Percentiles rank a stretch among this genome's conserved stretches.
These are phyloP conservation scores for Marchantia polymorpha DNA, from an alignment of 225 moss, liverwort and hornwort genomes.

Conservation along the genomic window DNA sequence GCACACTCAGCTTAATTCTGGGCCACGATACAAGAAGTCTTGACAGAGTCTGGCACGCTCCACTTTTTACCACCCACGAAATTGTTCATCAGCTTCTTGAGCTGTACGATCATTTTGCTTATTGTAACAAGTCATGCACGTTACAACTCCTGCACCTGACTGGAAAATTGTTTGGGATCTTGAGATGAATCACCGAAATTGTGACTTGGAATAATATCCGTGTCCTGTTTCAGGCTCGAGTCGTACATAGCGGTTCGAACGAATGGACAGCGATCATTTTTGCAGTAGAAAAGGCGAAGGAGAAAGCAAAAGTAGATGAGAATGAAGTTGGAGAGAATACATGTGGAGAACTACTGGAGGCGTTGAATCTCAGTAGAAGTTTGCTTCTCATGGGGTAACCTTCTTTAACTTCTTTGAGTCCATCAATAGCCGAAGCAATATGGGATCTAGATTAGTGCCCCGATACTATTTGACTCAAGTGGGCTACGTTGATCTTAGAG, in stretches of 20 bases:
- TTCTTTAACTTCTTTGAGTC: neutral
- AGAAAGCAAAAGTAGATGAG: constrained; percentile 50
- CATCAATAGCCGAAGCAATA: neutral
- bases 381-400: constrained; percentile 86
- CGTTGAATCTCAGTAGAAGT: constrained; percentile 78
- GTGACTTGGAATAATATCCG: too few relatives aligned
- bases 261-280: constrained; percentile 67
- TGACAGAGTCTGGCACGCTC: too few relatives aligned
- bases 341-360: constrained; percentile 81
- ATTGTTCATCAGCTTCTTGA: too few relatives aligned
- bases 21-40: too few relatives aligned
- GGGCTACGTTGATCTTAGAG: neutral
- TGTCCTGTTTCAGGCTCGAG: constrained; percentile 55
- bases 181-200: too few relatives aligned
- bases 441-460: neutral
- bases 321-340: constrained; percentile 62
- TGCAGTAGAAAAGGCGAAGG: constrained; percentile 53
- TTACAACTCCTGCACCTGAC: too few relatives aligned
- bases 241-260: constrained; percentile 63
- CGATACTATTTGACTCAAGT: neutral
- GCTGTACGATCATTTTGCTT: too few relatives aligned
- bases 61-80: too few relatives aligned
- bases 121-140: too few relatives aligned
- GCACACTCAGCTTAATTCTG: too few relatives aligned
- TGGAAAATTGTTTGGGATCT: too few relatives aligned